phyloP scores from a whole-genome alignment of 2,329 filamentous ascomycete genomes.

The Scedosporium apiospermum region DNA sequence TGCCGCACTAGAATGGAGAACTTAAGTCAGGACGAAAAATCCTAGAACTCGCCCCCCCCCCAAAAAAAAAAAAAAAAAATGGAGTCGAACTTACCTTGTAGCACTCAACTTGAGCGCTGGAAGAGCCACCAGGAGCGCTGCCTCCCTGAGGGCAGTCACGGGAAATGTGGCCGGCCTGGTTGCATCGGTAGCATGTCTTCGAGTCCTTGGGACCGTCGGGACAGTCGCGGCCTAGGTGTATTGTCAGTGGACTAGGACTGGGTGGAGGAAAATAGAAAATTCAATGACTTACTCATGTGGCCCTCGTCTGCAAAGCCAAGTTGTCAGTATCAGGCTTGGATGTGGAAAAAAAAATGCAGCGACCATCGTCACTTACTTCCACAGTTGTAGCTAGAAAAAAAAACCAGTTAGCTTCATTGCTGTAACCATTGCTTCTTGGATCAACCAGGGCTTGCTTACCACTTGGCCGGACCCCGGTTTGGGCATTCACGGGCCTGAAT shows the following conservation, averaged over 20 bases:
- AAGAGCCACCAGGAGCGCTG: constrained; percentile 34
- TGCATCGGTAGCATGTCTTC: constrained; percentile 70
- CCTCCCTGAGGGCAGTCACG: constrained; percentile 65
- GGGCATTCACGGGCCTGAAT: constrained; percentile 73
- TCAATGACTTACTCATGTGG: constrained; percentile 59
- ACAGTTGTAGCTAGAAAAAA: constrained; percentile 63
- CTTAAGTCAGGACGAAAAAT: constrained; percentile 1
- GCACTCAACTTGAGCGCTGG: constrained; percentile 59
- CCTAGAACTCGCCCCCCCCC: too few species aligned
- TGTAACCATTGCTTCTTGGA: background rate
- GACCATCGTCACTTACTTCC: constrained; percentile 48
- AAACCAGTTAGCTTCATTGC: constrained; percentile 11
- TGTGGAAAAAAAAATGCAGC: background rate
- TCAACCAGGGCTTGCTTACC: constrained; percentile 48
- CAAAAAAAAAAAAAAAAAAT: too few species aligned
- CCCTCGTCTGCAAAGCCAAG: constrained; percentile 41
- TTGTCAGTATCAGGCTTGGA: constrained; percentile 7
- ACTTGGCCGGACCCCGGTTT: constrained; percentile 73
- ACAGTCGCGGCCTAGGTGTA: constrained; percentile 71
- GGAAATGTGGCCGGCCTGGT: constrained; percentile 80
- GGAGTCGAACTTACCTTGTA: constrained; percentile 56
- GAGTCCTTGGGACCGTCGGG: constrained; percentile 80
- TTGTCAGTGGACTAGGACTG: background rate
- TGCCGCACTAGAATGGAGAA: constrained; percentile 56
- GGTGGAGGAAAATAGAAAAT: constrained; percentile 12